Percentiles rank a stretch among this genome's conserved stretches.
phyloP scores from a whole-genome alignment of 1,284 basidiomycete species.

The Cystobasidium pallidum region DNA sequence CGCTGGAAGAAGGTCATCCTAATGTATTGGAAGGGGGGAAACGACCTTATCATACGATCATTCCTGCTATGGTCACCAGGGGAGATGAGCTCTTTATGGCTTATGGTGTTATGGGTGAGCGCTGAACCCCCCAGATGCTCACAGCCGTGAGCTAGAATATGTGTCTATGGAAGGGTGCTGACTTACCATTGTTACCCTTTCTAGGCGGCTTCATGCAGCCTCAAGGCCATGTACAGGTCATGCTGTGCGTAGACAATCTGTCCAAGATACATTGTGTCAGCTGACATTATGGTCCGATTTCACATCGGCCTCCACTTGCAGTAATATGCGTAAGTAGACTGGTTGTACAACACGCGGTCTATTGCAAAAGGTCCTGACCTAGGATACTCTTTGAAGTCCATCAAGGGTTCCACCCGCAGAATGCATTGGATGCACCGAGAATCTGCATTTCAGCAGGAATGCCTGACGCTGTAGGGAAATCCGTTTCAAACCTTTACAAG shows the following conservation, averaged over 20 bases:
- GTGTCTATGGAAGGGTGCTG: background rate
- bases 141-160: no score
- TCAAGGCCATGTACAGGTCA: slow-evolving; percentile 89
- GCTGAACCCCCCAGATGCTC: no score
- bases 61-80: slow-evolving; percentile 83
- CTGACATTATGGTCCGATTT: no score
- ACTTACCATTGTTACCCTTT: background rate
- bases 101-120: slow-evolving; percentile 59
- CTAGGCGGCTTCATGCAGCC: slow-evolving; percentile 83
- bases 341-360: background rate
- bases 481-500: no score
- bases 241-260: slow-evolving; percentile 60
- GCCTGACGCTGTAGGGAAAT: slow-evolving; percentile 65
- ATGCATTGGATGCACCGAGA: slow-evolving; percentile 87
- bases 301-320: background rate
- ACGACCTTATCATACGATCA: slow-evolving; percentile 52
- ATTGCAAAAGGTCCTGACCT: no score
- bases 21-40: slow-evolving; percentile 68
- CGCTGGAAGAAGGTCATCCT: slow-evolving; percentile 75
- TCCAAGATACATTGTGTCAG: no score
- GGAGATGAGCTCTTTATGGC: slow-evolving; percentile 81
- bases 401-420: slow-evolving; percentile 79
- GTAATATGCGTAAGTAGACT: slow-evolving; percentile 30
- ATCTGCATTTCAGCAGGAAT: slow-evolving; percentile 89
- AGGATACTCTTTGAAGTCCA: slow-evolving; percentile 66